Evolutionary conservation across 192 early-diverging fungal species (phyloP), one percentile per base, ranked within the genome.

Genomic region (Gonapodya prolifera): DNA sequence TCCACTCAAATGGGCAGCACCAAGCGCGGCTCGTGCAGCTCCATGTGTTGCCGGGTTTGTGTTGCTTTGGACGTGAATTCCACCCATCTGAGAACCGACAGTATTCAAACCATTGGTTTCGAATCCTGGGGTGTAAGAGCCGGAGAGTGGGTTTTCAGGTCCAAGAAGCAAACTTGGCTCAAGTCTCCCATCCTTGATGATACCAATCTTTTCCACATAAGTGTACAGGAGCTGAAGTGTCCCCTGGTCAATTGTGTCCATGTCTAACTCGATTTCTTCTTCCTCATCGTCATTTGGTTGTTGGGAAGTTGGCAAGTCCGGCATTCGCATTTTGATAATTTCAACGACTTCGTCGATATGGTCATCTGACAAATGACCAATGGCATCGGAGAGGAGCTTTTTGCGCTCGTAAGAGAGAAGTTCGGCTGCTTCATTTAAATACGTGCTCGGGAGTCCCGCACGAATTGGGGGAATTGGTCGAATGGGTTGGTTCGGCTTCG

Each of bases 211-310:
- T 23, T 61, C 45, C 45, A 61, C 45, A 23, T 61, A 61, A 8
- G 45, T 61, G 23, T 61, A 61, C 8, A 61, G 45, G 8, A 61
- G 45, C 45, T 61, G 71, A 2, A 73, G 31, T 13, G 71, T 73
- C 2, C 8, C 32, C 71, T 73, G 71, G 29, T 73, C 71, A 18
- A 73, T 73, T 2, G 32, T 73, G 71, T 73, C 71, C 71, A 73
- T 73, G 31, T 73, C 71, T 13, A 73, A 32, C 31, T 73, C 71
- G 16, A 73, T 73, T 29, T 73, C 71, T 18, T 73, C 71, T 18
- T 18, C 32, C 18, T 73, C 71, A 2, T 32, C 71, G 45, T 61
- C 45, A 61, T 61, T 23, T 8, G 45, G 45, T 61, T 61, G 45
- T 23, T 61, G 45, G 45, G 45, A 61, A 8, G 45, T 61, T 61